Evolutionary conservation across 2,329 filamentous ascomycete genomes (phyloP).

Genomic region (Aspergillus luchuensis): DNA sequence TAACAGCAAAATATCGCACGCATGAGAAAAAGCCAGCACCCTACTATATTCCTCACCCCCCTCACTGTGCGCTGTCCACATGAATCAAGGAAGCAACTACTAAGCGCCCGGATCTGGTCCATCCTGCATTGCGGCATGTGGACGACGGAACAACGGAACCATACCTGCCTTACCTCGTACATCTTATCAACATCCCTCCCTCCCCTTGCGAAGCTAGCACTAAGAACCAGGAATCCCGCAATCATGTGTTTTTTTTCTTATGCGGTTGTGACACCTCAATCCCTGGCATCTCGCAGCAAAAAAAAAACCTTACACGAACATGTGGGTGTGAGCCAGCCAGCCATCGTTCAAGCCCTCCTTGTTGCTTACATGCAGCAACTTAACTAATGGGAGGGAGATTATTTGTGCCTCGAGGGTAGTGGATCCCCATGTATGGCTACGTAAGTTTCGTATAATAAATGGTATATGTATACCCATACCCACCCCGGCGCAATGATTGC

Average conservation of each 20-base stretch:
- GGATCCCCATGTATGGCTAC: neutral
- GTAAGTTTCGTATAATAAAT: neutral
- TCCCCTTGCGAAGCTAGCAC: neutral
- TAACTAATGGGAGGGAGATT: neutral
- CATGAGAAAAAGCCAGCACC: no score
- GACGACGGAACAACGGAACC: no score
- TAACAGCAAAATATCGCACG: no score
- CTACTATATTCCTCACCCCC: no score
- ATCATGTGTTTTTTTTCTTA: neutral
- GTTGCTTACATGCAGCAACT: neutral
- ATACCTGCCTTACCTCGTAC: no score
- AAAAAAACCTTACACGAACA: constrained; percentile 10
- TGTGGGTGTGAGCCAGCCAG: constrained; percentile 6
- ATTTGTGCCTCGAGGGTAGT: neutral
- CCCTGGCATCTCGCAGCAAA: neutral
- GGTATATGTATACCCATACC: neutral
- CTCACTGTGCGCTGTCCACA: no score
- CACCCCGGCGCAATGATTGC: constrained; percentile 14
- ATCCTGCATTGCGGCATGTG: no score
- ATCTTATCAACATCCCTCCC: neutral
- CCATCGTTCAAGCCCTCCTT: neutral
- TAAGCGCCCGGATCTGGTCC: no score
- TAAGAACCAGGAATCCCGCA: neutral
- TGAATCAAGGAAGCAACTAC: no score
- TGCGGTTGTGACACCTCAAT: neutral